phyloP scores from a whole-genome alignment of 768 basidiomycete species.

The Suillus discolor region DNA sequence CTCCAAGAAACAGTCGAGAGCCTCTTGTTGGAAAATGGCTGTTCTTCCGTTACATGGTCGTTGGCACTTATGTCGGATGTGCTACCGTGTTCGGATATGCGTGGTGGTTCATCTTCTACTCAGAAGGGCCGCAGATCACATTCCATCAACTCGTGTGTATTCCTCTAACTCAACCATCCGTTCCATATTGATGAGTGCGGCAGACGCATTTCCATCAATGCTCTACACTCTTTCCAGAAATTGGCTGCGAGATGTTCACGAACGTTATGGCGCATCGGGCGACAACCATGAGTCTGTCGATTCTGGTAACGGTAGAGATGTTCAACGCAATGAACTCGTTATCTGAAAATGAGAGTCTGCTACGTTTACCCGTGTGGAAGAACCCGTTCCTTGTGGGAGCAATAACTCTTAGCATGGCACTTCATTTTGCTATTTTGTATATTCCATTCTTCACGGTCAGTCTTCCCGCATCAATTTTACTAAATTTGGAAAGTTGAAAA shows the following conservation, averaged over 20 bases:
- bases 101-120: slow-evolving; percentile 98
- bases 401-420: slow-evolving; percentile 86
- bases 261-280: slow-evolving; percentile 84
- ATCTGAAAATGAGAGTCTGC: slow-evolving; percentile 93
- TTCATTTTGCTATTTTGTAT: slow-evolving; percentile 95
- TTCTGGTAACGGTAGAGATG: slow-evolving; percentile 96
- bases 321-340: slow-evolving; percentile 98
- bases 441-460: slow-evolving; percentile 94
- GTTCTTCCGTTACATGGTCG: slow-evolving; percentile 93
- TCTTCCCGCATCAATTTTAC: slow-evolving; percentile 16
- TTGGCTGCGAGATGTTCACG: slow-evolving; percentile 96
- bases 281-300: slow-evolving; percentile 95
- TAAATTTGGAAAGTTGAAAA: neutral
- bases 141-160: slow-evolving; percentile 86
- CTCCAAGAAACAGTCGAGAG: slow-evolving; percentile 87
- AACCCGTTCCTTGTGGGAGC: slow-evolving; percentile 92
- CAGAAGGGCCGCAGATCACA: slow-evolving; percentile 88
- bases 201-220: slow-evolving; percentile 98
- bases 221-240: slow-evolving; percentile 75
- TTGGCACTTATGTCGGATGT: slow-evolving; percentile 91
- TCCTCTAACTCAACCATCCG: neutral
- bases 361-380: slow-evolving; percentile 90
- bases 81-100: slow-evolving; percentile 98
- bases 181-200: slow-evolving; percentile 11
- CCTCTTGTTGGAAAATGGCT: slow-evolving; percentile 92